Evolutionary conservation across 805 yeast genomes (phyloP).

Genomic region (Metschnikowia borealis): DNA sequence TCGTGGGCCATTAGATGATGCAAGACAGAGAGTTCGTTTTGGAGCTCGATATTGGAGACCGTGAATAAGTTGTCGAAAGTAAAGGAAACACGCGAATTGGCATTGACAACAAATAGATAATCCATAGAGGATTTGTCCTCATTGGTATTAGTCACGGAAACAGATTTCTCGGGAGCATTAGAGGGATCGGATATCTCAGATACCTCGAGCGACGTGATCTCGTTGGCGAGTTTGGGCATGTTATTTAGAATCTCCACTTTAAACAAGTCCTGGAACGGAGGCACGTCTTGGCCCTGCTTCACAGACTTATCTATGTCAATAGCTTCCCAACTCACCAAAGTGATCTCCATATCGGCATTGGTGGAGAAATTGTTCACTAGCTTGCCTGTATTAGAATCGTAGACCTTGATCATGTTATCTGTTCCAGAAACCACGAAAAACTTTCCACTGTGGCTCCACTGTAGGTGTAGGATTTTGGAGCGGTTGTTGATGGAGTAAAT

Average conservation of each 20-base stretch:
- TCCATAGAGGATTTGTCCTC: slow-evolving; percentile 16
- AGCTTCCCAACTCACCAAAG: slow-evolving; percentile 18
- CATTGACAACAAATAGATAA: slow-evolving; percentile 25
- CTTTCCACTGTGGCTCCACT: slow-evolving; percentile 35
- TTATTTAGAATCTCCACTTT: slow-evolving; percentile 25
- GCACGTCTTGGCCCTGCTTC: not conserved
- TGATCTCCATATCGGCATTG: slow-evolving; percentile 12
- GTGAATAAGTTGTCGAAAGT: slow-evolving; percentile 32
- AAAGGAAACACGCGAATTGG: slow-evolving; percentile 20
- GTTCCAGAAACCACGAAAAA: slow-evolving; percentile 43
- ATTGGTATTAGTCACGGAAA: slow-evolving; percentile 11
- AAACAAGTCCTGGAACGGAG: slow-evolving; percentile 22
- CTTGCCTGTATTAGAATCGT: slow-evolving; percentile 46
- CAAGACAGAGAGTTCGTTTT: slow-evolving; percentile 13
- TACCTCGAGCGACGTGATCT: slow-evolving; percentile 2
- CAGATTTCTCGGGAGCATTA: slow-evolving; percentile 6
- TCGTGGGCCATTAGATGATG: slow-evolving; percentile 21
- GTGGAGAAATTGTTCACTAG: slow-evolving; percentile 25
- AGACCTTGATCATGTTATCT: slow-evolving; percentile 41
- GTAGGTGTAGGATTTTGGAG: slow-evolving; percentile 27
- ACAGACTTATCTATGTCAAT: slow-evolving; percentile 5
- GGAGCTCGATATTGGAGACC: slow-evolving; percentile 23
- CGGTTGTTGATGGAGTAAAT: slow-evolving; percentile 46
- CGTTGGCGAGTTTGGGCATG: slow-evolving; percentile 34
- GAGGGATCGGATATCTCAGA: slow-evolving; percentile 10